Base-by-base conservation (phyloP, 805 yeast genomes). In the Nakazawaea wyomingensis region DNA sequence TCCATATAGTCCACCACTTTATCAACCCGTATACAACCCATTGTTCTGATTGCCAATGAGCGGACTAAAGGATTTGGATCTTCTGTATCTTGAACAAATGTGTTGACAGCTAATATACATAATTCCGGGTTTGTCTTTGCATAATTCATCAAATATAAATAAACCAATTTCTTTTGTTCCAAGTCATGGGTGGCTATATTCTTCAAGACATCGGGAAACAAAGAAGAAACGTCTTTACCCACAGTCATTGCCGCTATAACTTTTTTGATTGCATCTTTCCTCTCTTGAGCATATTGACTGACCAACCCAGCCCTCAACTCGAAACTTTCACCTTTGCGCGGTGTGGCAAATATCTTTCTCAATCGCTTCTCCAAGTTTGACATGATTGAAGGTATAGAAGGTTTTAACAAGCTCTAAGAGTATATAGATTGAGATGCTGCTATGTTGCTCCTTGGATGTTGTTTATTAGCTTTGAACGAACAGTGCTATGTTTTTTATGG, bases 171-270 rank as follows among this genome's bases (percentile, higher is more conserved):
- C 75, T 93, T 93, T 67, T 93, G 97, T 54, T 93, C 96, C 48
- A 93, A 69, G 62, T 93, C 99, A 56, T 85, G 91, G 1, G 99
- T 93, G 43, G 99, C 97, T 53, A 93, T 85, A 65, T 93, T 93
- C 66, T 93, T 95, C 61, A 93, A 70, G 21, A 93, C 95, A 62
- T 93, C 98, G 2, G 99, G 99, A 54, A 93, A 93, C 43, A 93
- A 69, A 2, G 95, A 79, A 16, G 96, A 85, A 19, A 93, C 98
- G 61, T 93, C 99, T 59, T 93, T 93, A 9, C 98, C 98, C 24
- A 89, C 78, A 0, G 99, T 93, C 99, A 93, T 93, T 47, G 96
- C 98, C 45, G 93, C 95, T 57, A 93, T 93, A 17, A 95, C 96
- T 47, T 96, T 76, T 65, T 91, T 96, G 52, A 93, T 93, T 14